Percentiles rank a stretch among this genome's conserved stretches.
Evolutionary conservation across 2,329 filamentous ascomycete species (phyloP).

Genomic region (Beauveria pseudobassiana): DNA sequence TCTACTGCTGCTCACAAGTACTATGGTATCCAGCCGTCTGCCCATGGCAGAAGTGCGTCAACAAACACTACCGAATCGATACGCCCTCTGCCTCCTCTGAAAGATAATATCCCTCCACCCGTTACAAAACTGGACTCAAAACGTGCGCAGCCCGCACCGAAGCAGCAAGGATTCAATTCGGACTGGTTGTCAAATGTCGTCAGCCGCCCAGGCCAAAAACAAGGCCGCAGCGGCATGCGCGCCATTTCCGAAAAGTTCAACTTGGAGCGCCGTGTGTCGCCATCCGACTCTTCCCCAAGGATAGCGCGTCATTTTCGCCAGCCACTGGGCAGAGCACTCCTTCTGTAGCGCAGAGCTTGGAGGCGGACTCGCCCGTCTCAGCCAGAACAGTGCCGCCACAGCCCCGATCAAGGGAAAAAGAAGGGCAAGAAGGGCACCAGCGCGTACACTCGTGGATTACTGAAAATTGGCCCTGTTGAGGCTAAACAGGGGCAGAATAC

Average conservation of each 20-base stretch:
- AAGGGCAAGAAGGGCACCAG: conserved; percentile 93
- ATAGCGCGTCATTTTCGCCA: conserved; percentile 53
- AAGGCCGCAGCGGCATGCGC: conserved; percentile 61
- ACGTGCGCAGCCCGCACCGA: conserved; percentile 29
- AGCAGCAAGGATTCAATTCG: conserved; percentile 37
- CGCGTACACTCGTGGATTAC: conserved; percentile 80
- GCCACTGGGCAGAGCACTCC: conserved; percentile 70
- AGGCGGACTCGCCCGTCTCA: conserved; percentile 62
- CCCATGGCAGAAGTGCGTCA: conserved; percentile 55
- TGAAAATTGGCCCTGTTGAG: conserved; percentile 73
- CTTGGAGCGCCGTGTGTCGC: conserved; percentile 34
- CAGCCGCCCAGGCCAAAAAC: conserved; percentile 42
- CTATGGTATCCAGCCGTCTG: conserved; percentile 44
- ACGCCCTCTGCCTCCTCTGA: conserved; percentile 43
- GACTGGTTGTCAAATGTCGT: conserved; percentile 48
- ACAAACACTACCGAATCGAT: conserved; percentile 49
- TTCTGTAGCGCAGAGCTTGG: conserved; percentile 61
- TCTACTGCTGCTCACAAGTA: conserved; percentile 66
- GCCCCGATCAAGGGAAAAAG: conserved; percentile 45
- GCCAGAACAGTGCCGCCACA: conserved; percentile 44
- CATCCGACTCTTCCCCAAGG: conserved; percentile 40
- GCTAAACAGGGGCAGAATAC: conserved; percentile 86
- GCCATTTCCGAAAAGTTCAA: conserved; percentile 74
- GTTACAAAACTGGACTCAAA: conserved; percentile 51
- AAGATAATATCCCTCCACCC: conserved; percentile 46